phyloP scores from a whole-genome alignment of 2,329 filamentous ascomycete species.

The Xylariomycetidae sp. region DNA sequence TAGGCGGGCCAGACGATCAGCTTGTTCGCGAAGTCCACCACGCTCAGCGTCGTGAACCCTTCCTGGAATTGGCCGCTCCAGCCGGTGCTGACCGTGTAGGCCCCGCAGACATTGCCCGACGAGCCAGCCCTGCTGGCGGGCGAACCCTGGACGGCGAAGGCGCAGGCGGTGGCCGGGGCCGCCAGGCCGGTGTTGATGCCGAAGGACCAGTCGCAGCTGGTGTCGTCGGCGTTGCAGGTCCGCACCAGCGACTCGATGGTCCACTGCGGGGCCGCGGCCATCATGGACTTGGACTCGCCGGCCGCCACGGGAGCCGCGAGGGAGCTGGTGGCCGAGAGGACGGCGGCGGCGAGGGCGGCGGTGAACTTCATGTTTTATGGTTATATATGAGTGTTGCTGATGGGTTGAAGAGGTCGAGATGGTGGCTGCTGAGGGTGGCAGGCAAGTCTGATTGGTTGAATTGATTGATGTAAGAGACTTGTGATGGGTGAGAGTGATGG shows the following conservation, averaged over 20 bases:
- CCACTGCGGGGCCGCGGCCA: constrained; percentile 31
- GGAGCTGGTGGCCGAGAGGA: constrained; percentile 21
- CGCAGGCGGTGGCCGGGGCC: constrained; percentile 28
- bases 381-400: too few species aligned
- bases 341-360: constrained; percentile 19
- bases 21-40: constrained; percentile 38
- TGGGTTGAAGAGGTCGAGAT: too few species aligned
- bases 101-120: constrained; percentile 38
- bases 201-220: constrained; percentile 37
- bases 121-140: constrained; percentile 34
- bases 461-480: too few species aligned
- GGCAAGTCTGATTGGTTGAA: too few species aligned
- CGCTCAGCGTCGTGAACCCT: constrained; percentile 51
- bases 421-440: too few species aligned
- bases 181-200: constrained; percentile 29
- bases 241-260: constrained; percentile 34
- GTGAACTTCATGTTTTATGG: constrained; percentile 36
- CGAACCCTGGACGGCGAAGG: constrained; percentile 30
- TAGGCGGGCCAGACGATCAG: constrained; percentile 50
- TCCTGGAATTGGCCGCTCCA: constrained; percentile 52
- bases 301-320: constrained; percentile 20
- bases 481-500: too few species aligned
- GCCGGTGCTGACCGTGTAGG: constrained; percentile 47
- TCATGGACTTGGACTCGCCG: constrained; percentile 16
- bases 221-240: constrained; percentile 33